Evolutionary conservation across 176 grass and related monocot genomes (phyloP), one percentile per base, ranked within the genome.

Genomic region (Cymbopogon citratus): DNA sequence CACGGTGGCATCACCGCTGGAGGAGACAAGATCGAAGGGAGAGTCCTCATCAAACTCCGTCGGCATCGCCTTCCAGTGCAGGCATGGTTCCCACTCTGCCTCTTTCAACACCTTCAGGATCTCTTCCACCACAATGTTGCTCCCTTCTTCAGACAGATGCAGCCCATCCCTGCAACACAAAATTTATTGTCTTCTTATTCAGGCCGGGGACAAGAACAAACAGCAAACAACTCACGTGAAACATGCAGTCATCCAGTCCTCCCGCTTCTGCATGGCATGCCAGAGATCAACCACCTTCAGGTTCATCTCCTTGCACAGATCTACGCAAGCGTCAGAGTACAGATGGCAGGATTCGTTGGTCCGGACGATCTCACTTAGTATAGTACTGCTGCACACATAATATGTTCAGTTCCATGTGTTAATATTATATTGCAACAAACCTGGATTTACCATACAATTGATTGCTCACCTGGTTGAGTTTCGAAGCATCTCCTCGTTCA

Each of bases 11-110:
- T 28, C 35, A 56, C 91, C 94, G 80, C 89, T 89, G 57, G 83
- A 83, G 49, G 87, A 38, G 74, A 97, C 87, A 10, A 94, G 82
- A 66, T 97, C 92, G 12, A 83, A 94, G 41, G 83, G 60, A 0
- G 92, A 97, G 65, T 97, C 94, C 79, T 97, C 92, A 19, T 7
- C 87, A 23, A 94, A 97, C 81, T 97, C 94, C 2, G 92, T 89
- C 3, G 77, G 78, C 83, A 97, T 48, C 21, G 74, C 83, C 74
- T 92, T 94, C 91, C 94, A 97, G 85, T 90, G 73, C 14, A 97
- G 65, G 18, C 90, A 90, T 33, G 94, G 94, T 35, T 94, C 83
- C 94, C 94, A 97, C 9, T 97, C 92, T 29, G 92, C 94, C 71
- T 92, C 88, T 76, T 92, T 92, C 31, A 94, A 83, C 63, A 92